Evolutionary conservation across 345 rosid genomes (phyloP).

Genomic region (Lenwebbia sp.): DNA sequence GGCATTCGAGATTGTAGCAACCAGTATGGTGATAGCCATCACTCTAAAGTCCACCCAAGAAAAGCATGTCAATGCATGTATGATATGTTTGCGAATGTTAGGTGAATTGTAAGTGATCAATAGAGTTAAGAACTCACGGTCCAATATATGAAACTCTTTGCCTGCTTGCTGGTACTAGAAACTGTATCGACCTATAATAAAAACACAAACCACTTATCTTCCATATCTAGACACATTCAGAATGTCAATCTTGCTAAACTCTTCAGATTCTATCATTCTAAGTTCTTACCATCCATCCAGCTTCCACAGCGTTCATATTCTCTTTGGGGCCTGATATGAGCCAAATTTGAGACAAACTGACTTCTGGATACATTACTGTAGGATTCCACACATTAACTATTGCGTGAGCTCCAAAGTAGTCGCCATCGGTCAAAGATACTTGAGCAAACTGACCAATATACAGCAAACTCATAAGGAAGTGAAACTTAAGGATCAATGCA

Average conservation of each 20-base stretch:
- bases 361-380: background rate
- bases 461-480: background rate
- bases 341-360: background rate
- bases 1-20: conserved; percentile 21
- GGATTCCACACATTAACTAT: background rate
- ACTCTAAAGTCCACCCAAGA: background rate
- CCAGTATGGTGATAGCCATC: conserved; percentile 12
- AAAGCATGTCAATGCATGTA: background rate
- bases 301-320: background rate
- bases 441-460: background rate
- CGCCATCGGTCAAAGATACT: background rate
- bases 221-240: background rate
- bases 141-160: conserved; percentile 17
- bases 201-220: background rate
- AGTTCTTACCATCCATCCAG: background rate
- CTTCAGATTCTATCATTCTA: background rate
- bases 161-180: background rate
- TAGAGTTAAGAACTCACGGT: conserved; percentile 10
- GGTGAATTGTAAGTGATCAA: background rate
- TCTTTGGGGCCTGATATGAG: background rate
- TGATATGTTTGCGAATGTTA: background rate
- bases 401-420: background rate
- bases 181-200: background rate
- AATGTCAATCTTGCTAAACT: background rate
- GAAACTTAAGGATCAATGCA: background rate